Conservation (phyloP, 306 rosid genomes). For the Rosa chinensis region DNA sequence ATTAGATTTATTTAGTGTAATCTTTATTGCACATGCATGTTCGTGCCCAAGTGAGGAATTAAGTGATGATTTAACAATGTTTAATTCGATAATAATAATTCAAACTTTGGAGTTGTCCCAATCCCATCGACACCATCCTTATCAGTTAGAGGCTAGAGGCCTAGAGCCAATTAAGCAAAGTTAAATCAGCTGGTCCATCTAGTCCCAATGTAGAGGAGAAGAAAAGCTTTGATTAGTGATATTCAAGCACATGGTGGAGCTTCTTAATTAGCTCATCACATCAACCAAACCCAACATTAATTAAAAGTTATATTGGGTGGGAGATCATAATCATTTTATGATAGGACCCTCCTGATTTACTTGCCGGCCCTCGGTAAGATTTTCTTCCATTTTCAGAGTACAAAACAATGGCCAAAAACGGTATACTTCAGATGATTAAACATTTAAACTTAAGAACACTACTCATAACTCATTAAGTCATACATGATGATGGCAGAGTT, state of each 20-base stretch:
- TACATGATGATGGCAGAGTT: no score
- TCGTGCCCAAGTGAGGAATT: not conserved
- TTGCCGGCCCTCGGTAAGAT: not conserved
- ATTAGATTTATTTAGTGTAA: not conserved
- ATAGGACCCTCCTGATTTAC: not conserved
- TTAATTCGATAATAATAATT: not conserved
- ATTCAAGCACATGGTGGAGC: conserved; percentile 16
- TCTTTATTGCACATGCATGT: not conserved
- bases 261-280: conserved; percentile 2
- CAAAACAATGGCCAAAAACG: not conserved
- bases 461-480: no score
- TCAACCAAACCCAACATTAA: conserved; percentile 14
- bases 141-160: not conserved
- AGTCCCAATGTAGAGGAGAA: not conserved
- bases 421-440: no score
- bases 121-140: not conserved
- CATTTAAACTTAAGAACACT: no score
- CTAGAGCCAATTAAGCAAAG: not conserved
- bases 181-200: conserved; percentile 3
- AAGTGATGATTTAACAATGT: not conserved
- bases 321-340: not conserved
- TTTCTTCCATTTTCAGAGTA: not conserved
- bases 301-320: not conserved
- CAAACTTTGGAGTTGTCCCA: conserved; percentile 1
- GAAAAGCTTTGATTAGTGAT: conserved; percentile 3